Percentiles rank a stretch among this genome's conserved stretches.
Evolutionary conservation across 108 stramenopile species (phyloP).

Genomic region (Stephanodiscus minutulus): DNA sequence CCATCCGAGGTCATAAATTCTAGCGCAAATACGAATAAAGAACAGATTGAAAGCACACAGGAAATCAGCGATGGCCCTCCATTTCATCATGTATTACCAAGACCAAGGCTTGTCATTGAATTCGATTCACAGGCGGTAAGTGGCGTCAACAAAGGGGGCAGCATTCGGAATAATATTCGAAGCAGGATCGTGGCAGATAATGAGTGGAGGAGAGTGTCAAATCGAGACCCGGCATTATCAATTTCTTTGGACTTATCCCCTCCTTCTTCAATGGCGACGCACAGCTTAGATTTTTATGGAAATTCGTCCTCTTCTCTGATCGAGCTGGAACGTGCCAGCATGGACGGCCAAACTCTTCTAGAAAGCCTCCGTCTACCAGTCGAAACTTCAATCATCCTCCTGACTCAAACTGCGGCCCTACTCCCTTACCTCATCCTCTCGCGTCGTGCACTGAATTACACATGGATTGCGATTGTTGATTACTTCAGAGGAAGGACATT

Average conservation of each 20-base stretch:
- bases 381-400: conserved; percentile 7
- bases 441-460: conserved; percentile 41
- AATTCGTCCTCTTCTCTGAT: not conserved
- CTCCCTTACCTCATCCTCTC: conserved; percentile 42
- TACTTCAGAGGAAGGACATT: conserved; percentile 66
- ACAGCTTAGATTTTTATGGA: not conserved
- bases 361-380: not conserved
- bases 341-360: not conserved
- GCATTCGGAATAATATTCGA: conserved; percentile 13
- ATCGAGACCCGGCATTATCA: conserved; percentile 8
- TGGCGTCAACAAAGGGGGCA: not conserved
- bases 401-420: conserved; percentile 23
- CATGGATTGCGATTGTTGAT: conserved; percentile 48
- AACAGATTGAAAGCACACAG: not conserved
- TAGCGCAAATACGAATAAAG: not conserved
- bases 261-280: not conserved
- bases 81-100: not conserved
- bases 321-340: not conserved
- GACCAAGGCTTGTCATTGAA: conserved; percentile 21
- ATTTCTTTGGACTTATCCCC: conserved; percentile 17
- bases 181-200: conserved; percentile 4
- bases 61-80: not conserved
- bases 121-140: conserved; percentile 20
- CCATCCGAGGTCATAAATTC: not conserved
- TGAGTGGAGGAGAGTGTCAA: not conserved